A percentile compares a stretch with the other conserved stretches of the same genome.
These are phyloP conservation scores for Camelina sativa DNA, from an alignment of 345 rosid species.

Conservation along the genomic window DNA sequence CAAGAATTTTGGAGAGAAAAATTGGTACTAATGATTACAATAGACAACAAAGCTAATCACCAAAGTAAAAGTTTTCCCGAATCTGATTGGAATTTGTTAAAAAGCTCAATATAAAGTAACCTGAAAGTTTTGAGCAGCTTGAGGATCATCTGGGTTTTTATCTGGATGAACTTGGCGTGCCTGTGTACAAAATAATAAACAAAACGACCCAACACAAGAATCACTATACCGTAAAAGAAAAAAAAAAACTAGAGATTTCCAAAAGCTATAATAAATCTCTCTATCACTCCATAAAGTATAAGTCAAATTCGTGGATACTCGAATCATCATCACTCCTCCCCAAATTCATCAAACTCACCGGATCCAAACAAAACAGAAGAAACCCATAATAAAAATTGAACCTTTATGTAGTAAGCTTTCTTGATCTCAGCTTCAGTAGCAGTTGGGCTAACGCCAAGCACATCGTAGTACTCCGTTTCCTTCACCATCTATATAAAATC, in stretches of 20 bases:
- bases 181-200: slow-evolving; percentile 47
- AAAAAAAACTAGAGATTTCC: neutral
- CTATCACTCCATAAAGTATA: neutral
- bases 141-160: slow-evolving; percentile 92
- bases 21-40: neutral
- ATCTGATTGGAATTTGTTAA: neutral
- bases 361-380: neutral
- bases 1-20: neutral
- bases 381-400: slow-evolving; percentile 29
- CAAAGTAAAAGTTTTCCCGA: neutral
- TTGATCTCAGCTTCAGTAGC: slow-evolving; percentile 95
- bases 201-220: slow-evolving; percentile 28
- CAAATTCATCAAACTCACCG: slow-evolving; percentile 10
- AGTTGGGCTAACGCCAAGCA: slow-evolving; percentile 86
- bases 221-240: neutral
- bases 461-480: slow-evolving; percentile 95
- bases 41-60: slow-evolving; percentile 17
- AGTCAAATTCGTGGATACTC: slow-evolving; percentile 2
- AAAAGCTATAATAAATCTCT: slow-evolving; percentile 3
- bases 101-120: slow-evolving; percentile 45
- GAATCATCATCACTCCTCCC: neutral
- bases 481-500: slow-evolving; percentile 62
- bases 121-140: slow-evolving; percentile 92
- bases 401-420: slow-evolving; percentile 97
- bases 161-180: slow-evolving; percentile 99